Conservation (phyloP, 2,329 filamentous ascomycete species). For the Paraconiothyrium sp. region DNA sequence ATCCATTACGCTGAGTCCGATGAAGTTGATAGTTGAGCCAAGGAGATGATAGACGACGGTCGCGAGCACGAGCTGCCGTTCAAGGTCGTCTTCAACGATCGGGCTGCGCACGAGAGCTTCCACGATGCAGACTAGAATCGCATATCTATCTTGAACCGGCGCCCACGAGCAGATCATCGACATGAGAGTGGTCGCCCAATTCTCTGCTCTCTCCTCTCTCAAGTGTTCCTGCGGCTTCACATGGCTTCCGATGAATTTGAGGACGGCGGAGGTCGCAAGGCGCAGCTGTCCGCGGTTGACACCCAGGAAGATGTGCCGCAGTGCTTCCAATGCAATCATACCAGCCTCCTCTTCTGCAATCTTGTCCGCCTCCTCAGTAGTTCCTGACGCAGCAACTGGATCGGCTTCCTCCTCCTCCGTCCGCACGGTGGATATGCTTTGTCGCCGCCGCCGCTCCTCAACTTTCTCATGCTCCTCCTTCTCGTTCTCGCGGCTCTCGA, state of each 20-base stretch:
- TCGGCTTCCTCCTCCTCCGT: conserved; percentile 76
- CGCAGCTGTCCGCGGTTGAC: conserved; percentile 86
- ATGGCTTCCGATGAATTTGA: conserved; percentile 72
- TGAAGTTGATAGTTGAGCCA: conserved; percentile 89
- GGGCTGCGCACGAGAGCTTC: conserved; percentile 76
- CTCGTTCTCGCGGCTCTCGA: conserved; percentile 73
- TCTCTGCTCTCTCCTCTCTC: conserved; percentile 61
- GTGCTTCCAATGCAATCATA: conserved; percentile 81
- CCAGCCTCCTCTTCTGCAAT: conserved; percentile 89
- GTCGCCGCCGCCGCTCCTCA: conserved; percentile 70
- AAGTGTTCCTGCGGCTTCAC: conserved; percentile 38
- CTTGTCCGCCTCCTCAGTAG: conserved; percentile 86
- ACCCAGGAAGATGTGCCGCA: conserved; percentile 84
- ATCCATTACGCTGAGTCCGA: conserved; percentile 96
- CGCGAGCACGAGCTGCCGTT: conserved; percentile 77
- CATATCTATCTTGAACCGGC: conserved; percentile 92
- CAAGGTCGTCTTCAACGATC: conserved; percentile 74
- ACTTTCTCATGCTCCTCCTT: conserved; percentile 76
- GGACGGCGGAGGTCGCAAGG: conserved; percentile 74
- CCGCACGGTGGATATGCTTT: conserved; percentile 80
- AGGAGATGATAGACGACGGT: conserved; percentile 84
- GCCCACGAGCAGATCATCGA: conserved; percentile 85
- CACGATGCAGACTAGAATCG: conserved; percentile 83
- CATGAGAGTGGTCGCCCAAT: conserved; percentile 86
- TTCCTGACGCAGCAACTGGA: conserved; percentile 75